Evolutionary conservation across 1,284 basidiomycete species (phyloP).

Genomic region (Ceratobasidium sp.): DNA sequence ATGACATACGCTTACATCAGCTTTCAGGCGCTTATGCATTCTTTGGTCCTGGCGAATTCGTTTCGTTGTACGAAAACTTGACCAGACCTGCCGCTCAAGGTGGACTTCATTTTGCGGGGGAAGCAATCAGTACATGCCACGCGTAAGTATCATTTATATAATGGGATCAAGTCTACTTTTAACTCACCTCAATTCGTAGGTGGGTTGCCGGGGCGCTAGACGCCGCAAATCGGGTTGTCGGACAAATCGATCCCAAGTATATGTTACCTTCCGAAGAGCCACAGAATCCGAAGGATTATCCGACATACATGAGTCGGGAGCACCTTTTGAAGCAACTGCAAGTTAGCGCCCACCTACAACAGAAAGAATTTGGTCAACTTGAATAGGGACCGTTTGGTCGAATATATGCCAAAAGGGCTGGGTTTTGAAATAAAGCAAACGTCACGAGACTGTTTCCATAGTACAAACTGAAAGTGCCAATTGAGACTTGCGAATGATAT

Average conservation of each 20-base stretch:
- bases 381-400: too few species aligned
- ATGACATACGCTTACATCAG: background rate
- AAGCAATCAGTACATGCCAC: conserved; percentile 26
- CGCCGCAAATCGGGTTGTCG: conserved; percentile 1
- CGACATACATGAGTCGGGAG: background rate
- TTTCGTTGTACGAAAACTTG: background rate
- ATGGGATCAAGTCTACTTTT: too few species aligned
- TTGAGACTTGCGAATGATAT: too few species aligned
- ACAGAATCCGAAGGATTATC: background rate
- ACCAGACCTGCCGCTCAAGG: background rate
- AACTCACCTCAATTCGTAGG: background rate
- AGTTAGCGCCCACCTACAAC: background rate
- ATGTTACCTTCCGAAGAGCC: background rate
- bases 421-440: too few species aligned
- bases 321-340: background rate
- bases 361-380: background rate
- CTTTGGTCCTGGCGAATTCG: conserved; percentile 18
- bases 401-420: too few species aligned
- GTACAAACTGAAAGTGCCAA: too few species aligned
- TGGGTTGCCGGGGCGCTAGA: conserved; percentile 36
- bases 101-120: conserved; percentile 13
- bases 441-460: too few species aligned
- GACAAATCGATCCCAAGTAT: background rate
- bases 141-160: background rate
- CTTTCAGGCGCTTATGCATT: conserved; percentile 26